Evolutionary conservation across 257 asterid species (phyloP).

Genomic region (Solanum boliviense): DNA sequence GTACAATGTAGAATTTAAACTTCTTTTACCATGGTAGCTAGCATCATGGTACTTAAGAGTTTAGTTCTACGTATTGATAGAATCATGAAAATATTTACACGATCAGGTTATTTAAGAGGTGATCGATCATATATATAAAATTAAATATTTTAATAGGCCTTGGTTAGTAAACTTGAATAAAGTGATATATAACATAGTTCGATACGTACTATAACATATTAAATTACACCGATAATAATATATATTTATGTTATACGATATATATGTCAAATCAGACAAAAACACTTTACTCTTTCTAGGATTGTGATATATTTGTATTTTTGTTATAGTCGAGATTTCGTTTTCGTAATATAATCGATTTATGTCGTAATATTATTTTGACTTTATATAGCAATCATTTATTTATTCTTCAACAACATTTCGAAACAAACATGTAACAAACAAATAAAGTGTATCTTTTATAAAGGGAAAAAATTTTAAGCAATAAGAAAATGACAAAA

Average conservation of each 20-base stretch:
- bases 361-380: neutral
- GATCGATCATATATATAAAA: neutral
- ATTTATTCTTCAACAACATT: neutral
- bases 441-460: neutral
- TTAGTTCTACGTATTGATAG: neutral
- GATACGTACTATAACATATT: neutral
- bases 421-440: neutral
- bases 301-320: neutral
- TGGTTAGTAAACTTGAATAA: neutral
- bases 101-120: neutral
- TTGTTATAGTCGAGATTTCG: neutral
- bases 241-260: neutral
- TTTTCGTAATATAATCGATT: neutral
- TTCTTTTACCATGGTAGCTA: neutral
- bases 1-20: neutral
- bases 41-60: neutral
- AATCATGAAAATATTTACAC: neutral
- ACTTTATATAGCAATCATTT: constrained; percentile 1
- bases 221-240: no score
- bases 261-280: neutral
- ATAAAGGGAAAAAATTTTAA: neutral
- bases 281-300: neutral
- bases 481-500: neutral
- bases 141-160: neutral
- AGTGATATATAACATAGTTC: neutral